Base-by-base conservation (phyloP, 202 grass and related monocot genomes). In the Musa balbisiana region DNA sequence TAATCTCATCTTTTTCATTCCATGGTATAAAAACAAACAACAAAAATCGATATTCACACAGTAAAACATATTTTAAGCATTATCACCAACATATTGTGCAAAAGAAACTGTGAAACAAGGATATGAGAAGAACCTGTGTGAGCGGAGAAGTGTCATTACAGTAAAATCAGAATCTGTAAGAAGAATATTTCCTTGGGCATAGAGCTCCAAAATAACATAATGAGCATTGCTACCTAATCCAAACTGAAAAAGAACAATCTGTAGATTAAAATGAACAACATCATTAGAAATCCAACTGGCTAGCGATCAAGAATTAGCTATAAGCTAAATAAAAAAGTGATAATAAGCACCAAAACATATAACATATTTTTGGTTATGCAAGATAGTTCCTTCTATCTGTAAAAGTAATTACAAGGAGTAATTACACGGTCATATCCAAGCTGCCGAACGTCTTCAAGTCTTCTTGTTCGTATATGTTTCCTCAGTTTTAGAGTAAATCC, bases 381-480 rank as follows among this genome's bases (percentile, higher is more conserved):
- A 66, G 25, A 26, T 25, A 66, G 24, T 25, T 66, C 64, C 22
- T 65, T 65, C 51, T 76, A 12, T 52, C n/a, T 74, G 59, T 53
- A 13, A 19, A 29, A 66, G 52, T 81, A 23, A 33, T 76, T 25
- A 67, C 64, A 83, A 43, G 51, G 56, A 76, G 69, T 26, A 53
- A 87, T 75, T 91, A 97, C 93, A 82, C 94, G 90, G 69, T 98
- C 94, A 78, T 93, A 98, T 92, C 94, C 94, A 17, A 98, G 88
- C 88, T 93, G 92, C 55, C 79, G 91, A 62, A 98, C 88, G 80
- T 98, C 91, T 88, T 98, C 91, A 79, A 98, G 91, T 53, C 94
- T 84, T 85, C 90, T 98, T 84, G 86, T 86, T 51, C 94, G 85
- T 70, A 92, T 85, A 51, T 98, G 94, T 73, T 93, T 98, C 22